Evolutionary conservation across 2,329 filamentous ascomycete species (phyloP).

Genomic region (Botryotinia globosa): DNA sequence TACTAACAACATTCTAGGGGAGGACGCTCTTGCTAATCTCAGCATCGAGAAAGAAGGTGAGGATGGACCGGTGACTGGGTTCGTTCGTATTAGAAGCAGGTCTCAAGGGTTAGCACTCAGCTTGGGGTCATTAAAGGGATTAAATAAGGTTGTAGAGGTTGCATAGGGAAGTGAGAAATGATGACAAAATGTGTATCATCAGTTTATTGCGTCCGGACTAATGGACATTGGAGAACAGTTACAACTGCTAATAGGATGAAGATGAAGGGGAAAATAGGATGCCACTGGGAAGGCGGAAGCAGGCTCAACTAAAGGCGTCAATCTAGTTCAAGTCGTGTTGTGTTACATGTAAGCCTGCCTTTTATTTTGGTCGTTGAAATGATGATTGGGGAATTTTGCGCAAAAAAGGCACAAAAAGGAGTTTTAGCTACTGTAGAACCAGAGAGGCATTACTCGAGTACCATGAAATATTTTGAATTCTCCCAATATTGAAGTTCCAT

Average conservation of each 20-base stretch:
- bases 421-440: constrained; percentile 37
- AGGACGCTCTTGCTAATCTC: constrained; percentile 95
- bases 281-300: constrained; percentile 22
- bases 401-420: constrained; percentile 35
- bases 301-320: constrained; percentile 25
- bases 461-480: constrained; percentile 29
- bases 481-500: constrained; percentile 17
- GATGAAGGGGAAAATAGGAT: constrained; percentile 18
- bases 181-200: constrained; percentile 17
- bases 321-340: constrained; percentile 20
- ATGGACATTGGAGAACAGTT: constrained; percentile 20
- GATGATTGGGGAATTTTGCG: constrained; percentile 14
- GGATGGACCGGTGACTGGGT: constrained; percentile 91
- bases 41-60: constrained; percentile 98
- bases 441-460: constrained; percentile 24
- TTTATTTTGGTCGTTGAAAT: constrained; percentile 20
- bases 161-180: constrained; percentile 29
- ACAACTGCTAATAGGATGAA: constrained; percentile 27
- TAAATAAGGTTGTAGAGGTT: constrained; percentile 69
- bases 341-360: constrained; percentile 14
- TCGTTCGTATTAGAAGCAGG: constrained; percentile 95
- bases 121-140: constrained; percentile 87
- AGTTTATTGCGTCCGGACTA: constrained; percentile 13
- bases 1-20: constrained; percentile 57
- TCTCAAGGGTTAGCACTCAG: constrained; percentile 93